These are phyloP conservation scores for Amyloporia xantha DNA, from an alignment of 768 basidiomycete genomes.

Conservation along the genomic window DNA sequence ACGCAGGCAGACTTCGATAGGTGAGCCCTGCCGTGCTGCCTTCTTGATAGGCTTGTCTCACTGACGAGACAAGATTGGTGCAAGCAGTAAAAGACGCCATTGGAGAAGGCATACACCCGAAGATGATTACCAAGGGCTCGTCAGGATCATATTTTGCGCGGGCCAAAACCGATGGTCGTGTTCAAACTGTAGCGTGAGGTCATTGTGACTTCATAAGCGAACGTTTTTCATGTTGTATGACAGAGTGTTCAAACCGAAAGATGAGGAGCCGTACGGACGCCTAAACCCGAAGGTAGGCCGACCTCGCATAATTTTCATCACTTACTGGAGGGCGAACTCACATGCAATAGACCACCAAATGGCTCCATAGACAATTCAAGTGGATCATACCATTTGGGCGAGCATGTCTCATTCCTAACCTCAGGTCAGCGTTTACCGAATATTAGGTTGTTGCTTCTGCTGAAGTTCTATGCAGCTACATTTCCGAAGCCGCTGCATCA, in stretches of 20 bases:
- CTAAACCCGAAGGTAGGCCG: constrained; percentile 72
- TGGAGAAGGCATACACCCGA: constrained; percentile 74
- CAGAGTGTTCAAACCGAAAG: constrained; percentile 90
- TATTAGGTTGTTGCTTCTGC: background rate
- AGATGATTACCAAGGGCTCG: constrained; percentile 86
- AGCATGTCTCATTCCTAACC: constrained; percentile 82
- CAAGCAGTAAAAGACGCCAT: constrained; percentile 66
- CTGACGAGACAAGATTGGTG: constrained; percentile 39
- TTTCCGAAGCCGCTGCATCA: constrained; percentile 86
- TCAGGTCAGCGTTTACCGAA: constrained; percentile 46
- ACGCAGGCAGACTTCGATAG: constrained; percentile 63
- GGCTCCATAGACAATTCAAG: constrained; percentile 82
- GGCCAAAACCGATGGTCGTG: constrained; percentile 64
- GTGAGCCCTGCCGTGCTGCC: constrained; percentile 36
- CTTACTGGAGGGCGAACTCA: background rate
- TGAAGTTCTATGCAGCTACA: constrained; percentile 46
- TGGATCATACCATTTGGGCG: constrained; percentile 91
- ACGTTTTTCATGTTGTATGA: background rate
- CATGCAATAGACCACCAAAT: constrained; percentile 88
- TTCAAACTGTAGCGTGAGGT: constrained; percentile 74
- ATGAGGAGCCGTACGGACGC: constrained; percentile 83
- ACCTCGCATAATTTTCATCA: background rate
- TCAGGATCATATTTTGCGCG: constrained; percentile 92
- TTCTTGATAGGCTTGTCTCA: constrained; percentile 4
- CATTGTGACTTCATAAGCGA: background rate